Percentiles rank a stretch among this genome's conserved stretches.
Evolutionary conservation across 352 stramenopile species (phyloP).

Genomic region (Phytophthora nicotianae): DNA sequence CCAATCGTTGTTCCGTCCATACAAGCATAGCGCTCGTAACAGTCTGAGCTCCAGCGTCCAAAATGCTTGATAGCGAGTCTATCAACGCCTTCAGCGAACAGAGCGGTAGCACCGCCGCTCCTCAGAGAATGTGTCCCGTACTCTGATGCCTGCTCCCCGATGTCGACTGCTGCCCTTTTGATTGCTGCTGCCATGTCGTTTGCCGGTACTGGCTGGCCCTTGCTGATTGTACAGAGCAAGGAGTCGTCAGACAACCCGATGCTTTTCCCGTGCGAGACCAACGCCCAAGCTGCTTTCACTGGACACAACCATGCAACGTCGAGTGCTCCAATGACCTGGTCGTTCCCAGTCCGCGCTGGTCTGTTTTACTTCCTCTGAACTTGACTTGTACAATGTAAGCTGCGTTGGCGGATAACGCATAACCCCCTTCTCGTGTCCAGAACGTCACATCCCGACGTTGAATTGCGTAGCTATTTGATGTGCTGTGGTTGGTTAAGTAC

Average conservation of each 20-base stretch:
- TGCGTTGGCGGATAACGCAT: background rate
- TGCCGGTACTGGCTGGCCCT: too few species aligned
- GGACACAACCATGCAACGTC: background rate
- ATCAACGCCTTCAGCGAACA: constrained; percentile 14
- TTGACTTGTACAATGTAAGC: background rate
- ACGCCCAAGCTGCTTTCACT: background rate
- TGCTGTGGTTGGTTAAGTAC: background rate
- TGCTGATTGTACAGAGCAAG: too few species aligned
- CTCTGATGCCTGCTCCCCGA: background rate
- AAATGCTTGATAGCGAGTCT: constrained; percentile 25
- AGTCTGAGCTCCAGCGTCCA: constrained; percentile 19
- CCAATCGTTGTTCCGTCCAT: background rate
- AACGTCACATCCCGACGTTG: background rate
- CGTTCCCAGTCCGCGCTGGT: background rate
- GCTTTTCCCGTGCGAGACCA: background rate
- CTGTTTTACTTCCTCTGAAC: background rate
- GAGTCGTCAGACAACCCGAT: background rate
- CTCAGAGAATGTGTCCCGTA: constrained; percentile 19
- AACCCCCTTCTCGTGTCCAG: background rate
- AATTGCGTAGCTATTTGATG: background rate
- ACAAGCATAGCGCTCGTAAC: constrained; percentile 3
- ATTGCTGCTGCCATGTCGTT: too few species aligned
- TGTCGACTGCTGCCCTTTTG: background rate
- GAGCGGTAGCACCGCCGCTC: constrained; percentile 22
- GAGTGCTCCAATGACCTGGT: background rate